phyloP scores from a whole-genome alignment of 1,284 basidiomycete species.

The Paramarasmius palmivorus region DNA sequence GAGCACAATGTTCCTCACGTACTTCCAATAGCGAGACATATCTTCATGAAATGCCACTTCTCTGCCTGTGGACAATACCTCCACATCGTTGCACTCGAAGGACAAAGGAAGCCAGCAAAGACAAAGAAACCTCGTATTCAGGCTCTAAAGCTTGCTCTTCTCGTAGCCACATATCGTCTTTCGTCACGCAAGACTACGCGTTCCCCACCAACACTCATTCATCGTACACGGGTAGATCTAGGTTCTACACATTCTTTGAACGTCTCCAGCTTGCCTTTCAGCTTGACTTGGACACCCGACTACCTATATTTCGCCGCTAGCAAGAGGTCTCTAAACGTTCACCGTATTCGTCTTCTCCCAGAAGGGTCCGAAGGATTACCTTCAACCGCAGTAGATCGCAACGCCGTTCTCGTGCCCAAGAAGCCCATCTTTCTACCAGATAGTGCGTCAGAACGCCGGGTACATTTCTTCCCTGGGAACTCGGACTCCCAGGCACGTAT shows the following conservation, averaged over 20 bases:
- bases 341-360: slow-evolving; percentile 21
- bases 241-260: slow-evolving; percentile 12
- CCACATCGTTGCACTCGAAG: slow-evolving; percentile 29
- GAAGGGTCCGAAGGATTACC: background rate
- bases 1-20: background rate
- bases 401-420: slow-evolving; percentile 15
- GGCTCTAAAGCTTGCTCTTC: slow-evolving; percentile 20
- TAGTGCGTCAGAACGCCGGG: slow-evolving; percentile 18
- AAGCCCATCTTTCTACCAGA: slow-evolving; percentile 22
- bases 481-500: slow-evolving; percentile 9
- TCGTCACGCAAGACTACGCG: slow-evolving; percentile 21
- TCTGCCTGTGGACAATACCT: slow-evolving; percentile 26
- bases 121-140: background rate
- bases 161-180: slow-evolving; percentile 28
- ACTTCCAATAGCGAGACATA: slow-evolving; percentile 21
- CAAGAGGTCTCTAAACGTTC: slow-evolving; percentile 17
- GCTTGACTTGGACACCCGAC: slow-evolving; percentile 24
- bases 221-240: slow-evolving; percentile 21
- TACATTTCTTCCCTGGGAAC: slow-evolving; percentile 20
- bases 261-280: slow-evolving; percentile 22
- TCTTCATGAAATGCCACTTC: slow-evolving; percentile 28
- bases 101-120: slow-evolving; percentile 13
- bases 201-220: slow-evolving; percentile 25
- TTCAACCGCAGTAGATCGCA: background rate
- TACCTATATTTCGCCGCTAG: slow-evolving; percentile 23